These are phyloP conservation scores for Venturia pyrina DNA, from an alignment of 2,329 filamentous ascomycete species.

Conservation along the genomic window DNA sequence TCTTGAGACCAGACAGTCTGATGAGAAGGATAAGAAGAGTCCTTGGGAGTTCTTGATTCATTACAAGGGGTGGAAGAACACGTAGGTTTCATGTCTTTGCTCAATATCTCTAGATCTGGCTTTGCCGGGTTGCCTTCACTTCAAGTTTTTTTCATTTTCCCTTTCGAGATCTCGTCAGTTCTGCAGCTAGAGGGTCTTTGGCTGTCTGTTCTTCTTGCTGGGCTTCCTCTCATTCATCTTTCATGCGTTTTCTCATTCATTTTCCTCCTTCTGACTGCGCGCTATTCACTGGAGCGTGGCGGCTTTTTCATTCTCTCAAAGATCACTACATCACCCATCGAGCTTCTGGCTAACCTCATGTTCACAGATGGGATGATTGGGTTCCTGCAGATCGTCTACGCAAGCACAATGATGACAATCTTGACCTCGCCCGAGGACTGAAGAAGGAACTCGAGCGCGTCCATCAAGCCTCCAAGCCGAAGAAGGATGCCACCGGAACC, in stretches of 20 bases:
- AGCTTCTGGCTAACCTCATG: conserved; percentile 6
- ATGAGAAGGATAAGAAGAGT: conserved; percentile 56
- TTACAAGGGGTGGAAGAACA: conserved; percentile 99
- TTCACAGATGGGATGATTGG: conserved; percentile 87
- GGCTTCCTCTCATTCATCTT: neutral
- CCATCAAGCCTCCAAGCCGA: conserved; percentile 36
- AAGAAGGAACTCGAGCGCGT: conserved; percentile 57
- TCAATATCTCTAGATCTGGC: neutral
- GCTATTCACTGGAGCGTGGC: neutral
- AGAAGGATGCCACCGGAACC: conserved; percentile 16
- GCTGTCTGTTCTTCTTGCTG: neutral
- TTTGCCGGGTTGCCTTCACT: neutral
- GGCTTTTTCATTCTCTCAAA: conserved; percentile 1
- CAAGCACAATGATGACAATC: conserved; percentile 92
- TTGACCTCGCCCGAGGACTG: conserved; percentile 70
- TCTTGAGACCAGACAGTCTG: conserved; percentile 58
- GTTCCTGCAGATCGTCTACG: conserved; percentile 86
- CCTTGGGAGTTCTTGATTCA: conserved; percentile 85
- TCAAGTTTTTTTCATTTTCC: neutral
- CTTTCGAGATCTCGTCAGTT: neutral
- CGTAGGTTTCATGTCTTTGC: conserved; percentile 44
- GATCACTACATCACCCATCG: neutral
- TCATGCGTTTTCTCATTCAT: neutral
- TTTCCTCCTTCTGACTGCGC: neutral
- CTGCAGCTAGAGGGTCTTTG: neutral